Evolutionary conservation across 2,329 filamentous ascomycete genomes (phyloP).

Genomic region (Endoconidiophora polonica): DNA sequence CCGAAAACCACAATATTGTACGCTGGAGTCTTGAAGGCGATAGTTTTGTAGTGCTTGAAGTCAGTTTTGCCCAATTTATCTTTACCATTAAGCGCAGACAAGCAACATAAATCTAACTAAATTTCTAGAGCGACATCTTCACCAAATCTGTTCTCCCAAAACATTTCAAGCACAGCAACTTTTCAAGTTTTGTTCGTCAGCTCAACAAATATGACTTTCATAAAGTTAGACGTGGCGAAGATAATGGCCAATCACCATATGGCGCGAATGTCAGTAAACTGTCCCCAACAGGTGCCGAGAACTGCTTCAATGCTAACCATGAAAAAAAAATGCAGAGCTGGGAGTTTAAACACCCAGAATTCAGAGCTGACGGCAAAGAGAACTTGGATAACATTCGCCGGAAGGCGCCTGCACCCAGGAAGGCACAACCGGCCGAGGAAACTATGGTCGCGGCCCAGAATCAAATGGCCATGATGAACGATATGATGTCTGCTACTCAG

Average conservation of each 20-base stretch:
- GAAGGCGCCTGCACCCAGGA: constrained; percentile 84
- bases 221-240: constrained; percentile 55
- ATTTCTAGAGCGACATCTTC: constrained; percentile 78
- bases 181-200: constrained; percentile 89
- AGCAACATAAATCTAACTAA: constrained; percentile 1
- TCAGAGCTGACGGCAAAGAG: constrained; percentile 89
- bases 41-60: constrained; percentile 94
- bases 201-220: constrained; percentile 98
- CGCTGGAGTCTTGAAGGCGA: constrained; percentile 91
- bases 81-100: neutral
- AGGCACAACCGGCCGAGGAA: constrained; percentile 49
- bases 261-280: constrained; percentile 50
- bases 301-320: neutral
- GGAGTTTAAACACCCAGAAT: constrained; percentile 97
- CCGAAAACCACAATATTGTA: constrained; percentile 79
- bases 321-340: constrained; percentile 41
- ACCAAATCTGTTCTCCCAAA: constrained; percentile 94
- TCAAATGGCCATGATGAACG: constrained; percentile 13
- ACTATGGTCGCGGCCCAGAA: constrained; percentile 77
- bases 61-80: constrained; percentile 25
- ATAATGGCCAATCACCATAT: constrained; percentile 36
- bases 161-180: constrained; percentile 98
- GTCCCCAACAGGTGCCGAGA: neutral
- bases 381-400: constrained; percentile 90
- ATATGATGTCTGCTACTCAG: constrained; percentile 7